phyloP scores from a whole-genome alignment of 768 basidiomycete genomes.

The Arthromyces matolae region DNA sequence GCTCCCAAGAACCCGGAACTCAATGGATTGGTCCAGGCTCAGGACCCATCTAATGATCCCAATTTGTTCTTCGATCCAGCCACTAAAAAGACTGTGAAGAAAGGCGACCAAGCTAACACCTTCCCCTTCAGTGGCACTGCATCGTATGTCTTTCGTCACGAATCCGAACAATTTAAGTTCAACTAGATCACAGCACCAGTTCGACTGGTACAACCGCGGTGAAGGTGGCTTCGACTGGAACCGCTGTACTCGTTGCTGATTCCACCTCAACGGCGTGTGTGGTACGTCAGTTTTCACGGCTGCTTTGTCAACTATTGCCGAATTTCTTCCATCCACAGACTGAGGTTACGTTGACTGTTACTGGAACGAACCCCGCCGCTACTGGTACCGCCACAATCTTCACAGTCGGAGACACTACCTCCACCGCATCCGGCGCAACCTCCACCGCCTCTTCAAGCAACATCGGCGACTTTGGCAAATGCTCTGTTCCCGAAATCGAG shows the following conservation, averaged over 20 bases:
- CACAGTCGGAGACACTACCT: conserved; percentile 23
- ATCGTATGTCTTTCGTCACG: conserved; percentile 9
- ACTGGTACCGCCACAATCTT: conserved; percentile 27
- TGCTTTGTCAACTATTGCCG: neutral
- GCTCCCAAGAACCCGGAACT: conserved; percentile 48
- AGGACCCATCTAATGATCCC: conserved; percentile 50
- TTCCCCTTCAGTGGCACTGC: conserved; percentile 38
- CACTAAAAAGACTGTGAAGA: conserved; percentile 34
- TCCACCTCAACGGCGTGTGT: conserved; percentile 14
- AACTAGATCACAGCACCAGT: neutral
- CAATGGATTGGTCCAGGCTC: conserved; percentile 47
- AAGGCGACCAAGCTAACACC: conserved; percentile 46
- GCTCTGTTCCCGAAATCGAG: conserved; percentile 54
- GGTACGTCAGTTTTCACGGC: conserved; percentile 1
- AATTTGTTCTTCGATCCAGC: conserved; percentile 50
- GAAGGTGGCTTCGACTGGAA: conserved; percentile 8
- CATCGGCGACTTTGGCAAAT: conserved; percentile 49
- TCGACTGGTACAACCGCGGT: neutral
- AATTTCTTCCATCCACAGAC: conserved; percentile 19
- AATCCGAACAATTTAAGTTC: neutral
- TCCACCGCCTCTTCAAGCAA: conserved; percentile 17
- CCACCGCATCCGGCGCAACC: conserved; percentile 12
- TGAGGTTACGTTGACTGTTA: conserved; percentile 34
- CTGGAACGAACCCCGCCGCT: conserved; percentile 24
- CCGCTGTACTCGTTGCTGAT: conserved; percentile 12